These are phyloP conservation scores for Pseudonitzschia multistriata DNA, from an alignment of 108 stramenopile species.

Conservation along the genomic window DNA sequence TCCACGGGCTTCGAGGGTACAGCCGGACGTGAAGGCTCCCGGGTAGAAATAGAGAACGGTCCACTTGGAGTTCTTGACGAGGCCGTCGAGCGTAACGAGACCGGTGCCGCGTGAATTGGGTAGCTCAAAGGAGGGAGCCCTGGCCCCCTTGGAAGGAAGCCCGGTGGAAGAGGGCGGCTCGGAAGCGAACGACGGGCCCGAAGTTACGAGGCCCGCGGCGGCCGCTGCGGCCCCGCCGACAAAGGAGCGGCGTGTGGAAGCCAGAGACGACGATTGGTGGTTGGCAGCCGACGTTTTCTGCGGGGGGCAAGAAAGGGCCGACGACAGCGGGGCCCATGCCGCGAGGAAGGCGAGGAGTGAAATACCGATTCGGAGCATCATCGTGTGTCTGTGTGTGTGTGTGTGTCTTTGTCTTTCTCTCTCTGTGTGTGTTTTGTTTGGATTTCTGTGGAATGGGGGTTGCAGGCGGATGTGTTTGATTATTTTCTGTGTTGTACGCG, in stretches of 20 bases:
- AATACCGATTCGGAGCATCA: too few species aligned
- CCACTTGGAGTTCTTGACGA: conserved; percentile 55
- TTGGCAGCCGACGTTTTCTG: not conserved
- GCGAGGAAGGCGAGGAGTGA: not conserved
- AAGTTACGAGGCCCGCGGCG: not conserved
- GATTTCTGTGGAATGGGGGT: too few species aligned
- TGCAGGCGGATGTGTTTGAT: too few species aligned
- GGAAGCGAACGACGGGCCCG: too few species aligned
- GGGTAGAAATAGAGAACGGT: conserved; percentile 87
- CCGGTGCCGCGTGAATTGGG: conserved; percentile 62
- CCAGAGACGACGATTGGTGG: not conserved
- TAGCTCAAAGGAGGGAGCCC: conserved; percentile 64
- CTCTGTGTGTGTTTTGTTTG: too few species aligned
- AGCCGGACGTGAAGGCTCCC: conserved; percentile 79
- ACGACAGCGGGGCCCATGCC: not conserved
- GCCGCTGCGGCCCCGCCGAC: not conserved
- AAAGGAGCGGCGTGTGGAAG: not conserved
- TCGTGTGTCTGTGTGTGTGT: too few species aligned
- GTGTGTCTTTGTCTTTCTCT: too few species aligned
- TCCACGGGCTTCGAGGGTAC: conserved; percentile 76
- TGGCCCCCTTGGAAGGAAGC: conserved; percentile 34
- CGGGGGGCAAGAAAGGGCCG: not conserved
- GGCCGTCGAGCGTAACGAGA: conserved; percentile 34
- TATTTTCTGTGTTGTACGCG: too few species aligned
- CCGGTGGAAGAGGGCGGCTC: not conserved